Evolutionary conservation across 2,329 filamentous ascomycete species (phyloP), one percentile per base, ranked within the genome.

Genomic region (Diaporthe sp.): DNA sequence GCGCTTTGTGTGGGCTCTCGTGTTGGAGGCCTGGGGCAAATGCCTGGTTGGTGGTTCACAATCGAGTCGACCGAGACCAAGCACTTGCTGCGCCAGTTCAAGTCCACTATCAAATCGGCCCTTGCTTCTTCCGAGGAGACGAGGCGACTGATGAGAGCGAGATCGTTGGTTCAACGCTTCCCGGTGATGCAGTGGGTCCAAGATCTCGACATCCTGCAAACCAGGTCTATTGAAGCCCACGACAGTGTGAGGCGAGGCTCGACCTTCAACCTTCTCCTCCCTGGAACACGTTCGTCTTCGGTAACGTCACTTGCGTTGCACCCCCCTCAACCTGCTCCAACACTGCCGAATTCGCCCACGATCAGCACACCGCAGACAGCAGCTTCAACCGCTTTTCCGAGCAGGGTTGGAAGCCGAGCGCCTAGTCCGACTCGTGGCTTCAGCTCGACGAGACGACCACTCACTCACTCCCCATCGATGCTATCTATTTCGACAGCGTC

Each of bases 1-100:
- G 91, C 91, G 37, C 86, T 93, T 49, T 91, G 91, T 79, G 90
- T 93, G 75, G 91, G 91, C 61, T 89, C 91, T 46, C 87, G 91
- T 70, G 92, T 93, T 53, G 92, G 92, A 78, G 92, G 92, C 73
- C 86, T 93, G 34, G 91, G 92, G 19, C 90, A 92, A 79, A 93
- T 93, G 91, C 92, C 92, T n/a, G 92, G 92, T 34, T 93, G 91
- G 89, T 93, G 92, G 92, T 93, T 90, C 81, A 90, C 68, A 85
- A 77, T 77, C 25, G 75, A 77, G 80, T 92, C 90, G 0, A 90
- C 87, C 3, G 90, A 89, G 4, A 92, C 91, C 2, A 87, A 87
- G 53, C 91, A 93, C 83, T 82, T 92, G 65, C 84, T 92, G 74
- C 87, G 89, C 55, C 92, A 93, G 79, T 93, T 93, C 84, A 91